Evolutionary conservation across 2,329 filamentous ascomycete genomes (phyloP).

Genomic region (Chlorencoelia australis): DNA sequence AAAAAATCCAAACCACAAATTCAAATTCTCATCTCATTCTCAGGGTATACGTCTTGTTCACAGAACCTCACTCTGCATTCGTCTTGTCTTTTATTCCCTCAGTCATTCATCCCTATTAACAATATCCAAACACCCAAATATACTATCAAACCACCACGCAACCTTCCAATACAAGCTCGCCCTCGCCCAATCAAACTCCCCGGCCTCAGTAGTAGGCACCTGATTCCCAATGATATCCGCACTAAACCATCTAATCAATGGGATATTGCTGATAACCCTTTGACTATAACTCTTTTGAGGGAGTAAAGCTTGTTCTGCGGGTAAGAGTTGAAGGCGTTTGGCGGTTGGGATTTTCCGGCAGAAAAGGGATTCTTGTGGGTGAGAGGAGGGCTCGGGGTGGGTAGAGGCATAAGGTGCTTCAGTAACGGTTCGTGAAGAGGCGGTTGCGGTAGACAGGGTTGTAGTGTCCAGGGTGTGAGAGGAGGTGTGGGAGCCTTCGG

Average conservation of each 20-base stretch:
- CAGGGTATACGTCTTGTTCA: too few species aligned
- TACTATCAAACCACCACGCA: conserved; percentile 51
- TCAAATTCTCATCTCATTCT: too few species aligned
- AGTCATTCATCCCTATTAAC: too few species aligned
- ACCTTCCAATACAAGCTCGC: conserved; percentile 60
- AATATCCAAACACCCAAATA: conserved; percentile 47
- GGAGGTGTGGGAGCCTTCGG: conserved; percentile 22
- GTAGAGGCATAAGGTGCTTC: conserved; percentile 22
- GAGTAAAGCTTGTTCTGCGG: conserved; percentile 59
- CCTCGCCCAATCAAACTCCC: conserved; percentile 66
- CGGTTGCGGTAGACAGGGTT: conserved; percentile 33
- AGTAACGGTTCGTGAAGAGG: conserved; percentile 13
- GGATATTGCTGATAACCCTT: conserved; percentile 53
- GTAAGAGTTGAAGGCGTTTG: conserved; percentile 52
- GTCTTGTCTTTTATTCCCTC: too few species aligned
- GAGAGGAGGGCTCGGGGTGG: conserved; percentile 28
- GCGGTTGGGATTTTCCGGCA: conserved; percentile 58
- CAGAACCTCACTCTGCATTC: too few species aligned
- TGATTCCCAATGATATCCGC: conserved; percentile 63
- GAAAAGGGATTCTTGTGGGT: conserved; percentile 31
- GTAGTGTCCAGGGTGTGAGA: conserved; percentile 50
- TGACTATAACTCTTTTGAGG: conserved; percentile 57
- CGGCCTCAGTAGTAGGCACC: conserved; percentile 61
- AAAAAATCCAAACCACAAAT: too few species aligned
- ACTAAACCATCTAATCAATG: conserved; percentile 63